A percentile compares a stretch with the other conserved stretches of the same genome.
Conservation (phyloP, 257 asterid genomes). For the Przewalskia tangutica region DNA sequence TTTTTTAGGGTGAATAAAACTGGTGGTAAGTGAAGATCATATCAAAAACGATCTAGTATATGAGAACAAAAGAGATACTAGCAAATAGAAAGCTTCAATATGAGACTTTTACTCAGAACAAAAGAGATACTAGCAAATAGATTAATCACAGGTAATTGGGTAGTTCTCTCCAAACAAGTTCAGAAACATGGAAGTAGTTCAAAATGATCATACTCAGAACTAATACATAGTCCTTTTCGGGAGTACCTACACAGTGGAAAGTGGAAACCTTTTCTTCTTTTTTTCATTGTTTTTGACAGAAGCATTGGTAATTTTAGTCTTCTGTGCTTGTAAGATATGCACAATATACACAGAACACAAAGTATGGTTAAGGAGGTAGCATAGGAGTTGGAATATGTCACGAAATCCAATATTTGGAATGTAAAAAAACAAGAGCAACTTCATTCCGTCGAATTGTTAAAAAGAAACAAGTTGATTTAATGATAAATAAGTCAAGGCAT, state of each 20-base stretch:
- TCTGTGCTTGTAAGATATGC: neutral
- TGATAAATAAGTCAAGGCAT: neutral
- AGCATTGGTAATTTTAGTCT: neutral
- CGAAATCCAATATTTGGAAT: neutral
- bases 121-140: too few relatives aligned
- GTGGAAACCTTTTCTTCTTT: neutral
- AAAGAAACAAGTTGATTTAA: neutral
- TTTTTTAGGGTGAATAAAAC: too few relatives aligned
- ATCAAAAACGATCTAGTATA: too few relatives aligned
- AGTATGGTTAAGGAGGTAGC: neutral
- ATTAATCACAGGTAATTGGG: neutral
- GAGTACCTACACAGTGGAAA: neutral
- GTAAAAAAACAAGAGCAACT: neutral
- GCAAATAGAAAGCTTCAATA: too few relatives aligned
- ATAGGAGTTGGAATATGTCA: neutral
- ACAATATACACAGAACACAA: neutral
- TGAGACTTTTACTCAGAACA: too few relatives aligned
- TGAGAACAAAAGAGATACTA: too few relatives aligned
- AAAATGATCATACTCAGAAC: neutral
- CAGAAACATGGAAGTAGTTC: neutral
- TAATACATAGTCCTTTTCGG: neutral
- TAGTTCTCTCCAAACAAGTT: neutral
- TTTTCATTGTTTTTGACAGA: neutral
- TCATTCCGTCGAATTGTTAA: neutral
- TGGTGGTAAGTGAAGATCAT: too few relatives aligned